Conservation (phyloP, 1,284 basidiomycete genomes). For the Ceratobasidium sp. region DNA sequence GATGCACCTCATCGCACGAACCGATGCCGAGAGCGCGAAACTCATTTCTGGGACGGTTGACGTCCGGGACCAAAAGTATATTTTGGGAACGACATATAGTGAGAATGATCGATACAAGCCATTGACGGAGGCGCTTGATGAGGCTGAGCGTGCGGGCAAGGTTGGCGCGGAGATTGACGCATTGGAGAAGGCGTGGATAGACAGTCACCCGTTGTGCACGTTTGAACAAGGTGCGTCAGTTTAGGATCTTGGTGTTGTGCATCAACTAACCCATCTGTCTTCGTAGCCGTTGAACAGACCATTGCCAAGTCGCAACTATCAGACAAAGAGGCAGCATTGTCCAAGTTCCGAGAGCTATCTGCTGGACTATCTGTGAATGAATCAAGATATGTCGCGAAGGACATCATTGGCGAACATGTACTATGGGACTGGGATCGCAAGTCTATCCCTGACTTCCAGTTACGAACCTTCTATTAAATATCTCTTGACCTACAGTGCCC, state of each 20-base stretch:
- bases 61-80: slow-evolving; percentile 73
- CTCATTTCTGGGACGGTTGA: slow-evolving; percentile 88
- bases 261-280: slow-evolving; percentile 38
- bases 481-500: slow-evolving; percentile 71
- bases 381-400: slow-evolving; percentile 75
- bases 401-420: slow-evolving; percentile 74
- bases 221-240: slow-evolving; percentile 77
- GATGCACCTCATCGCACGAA: slow-evolving; percentile 89
- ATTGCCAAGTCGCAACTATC: slow-evolving; percentile 62
- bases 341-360: slow-evolving; percentile 69
- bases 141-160: slow-evolving; percentile 76
- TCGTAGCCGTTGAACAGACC: slow-evolving; percentile 55
- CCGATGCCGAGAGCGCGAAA: slow-evolving; percentile 90
- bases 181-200: slow-evolving; percentile 83
- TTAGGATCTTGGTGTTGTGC: slow-evolving; percentile 23
- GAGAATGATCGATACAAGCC: slow-evolving; percentile 60
- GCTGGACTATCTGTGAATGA: slow-evolving; percentile 78
- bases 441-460: slow-evolving; percentile 52
- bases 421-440: slow-evolving; percentile 90
- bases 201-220: slow-evolving; percentile 76
- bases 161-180: slow-evolving; percentile 76
- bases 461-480: slow-evolving; percentile 26
- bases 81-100: slow-evolving; percentile 70
- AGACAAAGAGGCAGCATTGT: slow-evolving; percentile 68
- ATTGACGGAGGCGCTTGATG: slow-evolving; percentile 77